Evolutionary conservation across 768 basidiomycete genomes (phyloP), one percentile per base, ranked within the genome.

Genomic region (Sporobolomyces roseus): DNA sequence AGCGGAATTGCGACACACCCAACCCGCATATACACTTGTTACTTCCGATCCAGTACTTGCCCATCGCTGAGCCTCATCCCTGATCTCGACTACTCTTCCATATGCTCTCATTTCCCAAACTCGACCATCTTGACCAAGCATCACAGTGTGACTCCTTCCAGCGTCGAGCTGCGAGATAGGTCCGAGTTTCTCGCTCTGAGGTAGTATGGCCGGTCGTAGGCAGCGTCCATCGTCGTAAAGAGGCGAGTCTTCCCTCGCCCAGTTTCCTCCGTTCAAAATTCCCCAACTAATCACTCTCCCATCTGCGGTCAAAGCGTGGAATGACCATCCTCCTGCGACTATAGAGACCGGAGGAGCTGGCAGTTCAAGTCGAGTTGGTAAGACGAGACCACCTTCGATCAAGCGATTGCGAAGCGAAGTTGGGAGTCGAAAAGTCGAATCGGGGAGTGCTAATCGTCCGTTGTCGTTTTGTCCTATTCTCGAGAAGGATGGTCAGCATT

Each of bases 321-420:
- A 93, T 36, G 87, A 89, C 91, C 88, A 91, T 75, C 92, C 92
- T 25, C 89, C 87, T 0, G 91, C 89, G 46, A 85, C 83, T 48
- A 93, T 80, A 67, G 81, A 84, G 45, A 93, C 88, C 63, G 92
- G 83, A 17, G 85, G 83, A 23, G 80, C 83, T 19, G 84, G 84
- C 52, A 91, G 81, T 48, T 78, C 79, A 49, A 93, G 81, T 68
- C 85, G 83, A 4, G 82, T 79, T 1, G 91, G 91, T 74, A 83
- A 85, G 7, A 89, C 86, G 3, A 87, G 83, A 27, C 80, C 80
- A 78, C 83, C 64, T 65, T 51, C 51, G 58, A 61, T 43, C 35
- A 65, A 21, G 5, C 54, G 63, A 29, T n/a, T 63, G 73, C 53
- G 79, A 13, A 69, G 25, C 9, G 75, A 51, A 74, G 78, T 25